A percentile compares a stretch with the other conserved stretches of the same genome.
phyloP scores from a whole-genome alignment of 1,139 yeast genomes.

The Sugiyamaella pinicola region DNA sequence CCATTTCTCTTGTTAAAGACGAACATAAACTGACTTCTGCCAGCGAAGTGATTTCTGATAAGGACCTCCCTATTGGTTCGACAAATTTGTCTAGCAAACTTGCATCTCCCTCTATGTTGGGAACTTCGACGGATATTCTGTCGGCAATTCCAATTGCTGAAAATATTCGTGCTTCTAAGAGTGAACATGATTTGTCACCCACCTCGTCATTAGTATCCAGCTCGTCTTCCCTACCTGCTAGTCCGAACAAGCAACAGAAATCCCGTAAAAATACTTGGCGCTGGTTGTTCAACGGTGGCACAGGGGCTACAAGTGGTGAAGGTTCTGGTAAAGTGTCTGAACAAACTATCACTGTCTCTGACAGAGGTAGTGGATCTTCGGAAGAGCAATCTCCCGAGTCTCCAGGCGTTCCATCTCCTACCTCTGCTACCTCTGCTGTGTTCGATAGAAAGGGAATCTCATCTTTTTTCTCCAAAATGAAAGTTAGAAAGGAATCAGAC shows the following conservation, averaged over 20 bases:
- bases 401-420: slow-evolving; percentile 7
- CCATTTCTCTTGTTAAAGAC: neutral
- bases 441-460: slow-evolving; percentile 27
- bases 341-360: slow-evolving; percentile 1
- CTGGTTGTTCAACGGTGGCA: slow-evolving; percentile 31
- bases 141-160: slow-evolving; percentile 21
- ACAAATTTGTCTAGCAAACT: slow-evolving; percentile 4
- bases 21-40: neutral
- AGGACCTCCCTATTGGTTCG: slow-evolving; percentile 11
- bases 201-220: slow-evolving; percentile 11
- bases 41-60: slow-evolving; percentile 3
- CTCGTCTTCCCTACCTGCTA: slow-evolving; percentile 12
- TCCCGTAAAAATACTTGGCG: slow-evolving; percentile 34
- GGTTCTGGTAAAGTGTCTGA: slow-evolving; percentile 7
- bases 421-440: slow-evolving; percentile 16
- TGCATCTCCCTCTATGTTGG: slow-evolving; percentile 20
- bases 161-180: slow-evolving; percentile 1
- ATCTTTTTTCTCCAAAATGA: slow-evolving; percentile 32
- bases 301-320: slow-evolving; percentile 10
- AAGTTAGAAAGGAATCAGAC: slow-evolving; percentile 26
- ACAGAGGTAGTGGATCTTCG: slow-evolving; percentile 10
- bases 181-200: slow-evolving; percentile 12
- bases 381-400: slow-evolving; percentile 16
- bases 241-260: slow-evolving; percentile 20
- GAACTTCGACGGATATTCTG: slow-evolving; percentile 21